Evolutionary conservation across 2,329 filamentous ascomycete species (phyloP).

Genomic region (Nigrospora oryzae): DNA sequence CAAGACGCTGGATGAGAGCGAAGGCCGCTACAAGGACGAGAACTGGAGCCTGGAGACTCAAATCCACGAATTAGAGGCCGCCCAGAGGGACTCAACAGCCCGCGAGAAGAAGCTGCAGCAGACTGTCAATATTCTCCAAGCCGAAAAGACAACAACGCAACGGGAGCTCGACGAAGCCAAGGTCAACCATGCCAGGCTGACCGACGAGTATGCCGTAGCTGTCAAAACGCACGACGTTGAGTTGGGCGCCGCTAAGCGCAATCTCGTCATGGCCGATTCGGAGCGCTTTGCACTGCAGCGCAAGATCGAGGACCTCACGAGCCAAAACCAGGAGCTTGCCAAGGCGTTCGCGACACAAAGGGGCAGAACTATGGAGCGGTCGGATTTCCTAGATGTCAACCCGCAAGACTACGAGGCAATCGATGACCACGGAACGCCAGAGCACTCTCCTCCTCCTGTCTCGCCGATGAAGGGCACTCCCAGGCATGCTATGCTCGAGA

Average conservation of each 20-base stretch:
- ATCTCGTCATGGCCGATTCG: constrained; percentile 66
- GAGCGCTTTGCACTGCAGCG: constrained; percentile 73
- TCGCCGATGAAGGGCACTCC: constrained; percentile 90
- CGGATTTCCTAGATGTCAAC: constrained; percentile 48
- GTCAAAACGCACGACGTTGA: constrained; percentile 87
- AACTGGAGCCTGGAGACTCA: constrained; percentile 97
- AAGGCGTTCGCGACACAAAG: constrained; percentile 71
- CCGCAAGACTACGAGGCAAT: constrained; percentile 58
- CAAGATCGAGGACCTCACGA: constrained; percentile 79
- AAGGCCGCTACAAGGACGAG: constrained; percentile 94
- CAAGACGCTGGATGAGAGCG: constrained; percentile 80
- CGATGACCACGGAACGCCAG: constrained; percentile 65
- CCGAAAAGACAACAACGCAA: constrained; percentile 71
- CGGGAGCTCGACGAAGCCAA: constrained; percentile 89
- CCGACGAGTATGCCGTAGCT: constrained; percentile 68
- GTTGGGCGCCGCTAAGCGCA: constrained; percentile 74
- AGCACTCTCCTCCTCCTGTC: constrained; percentile 73
- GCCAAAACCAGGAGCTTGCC: constrained; percentile 86
- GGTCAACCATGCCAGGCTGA: constrained; percentile 66
- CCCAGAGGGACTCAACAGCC: constrained; percentile 68
- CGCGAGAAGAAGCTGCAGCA: constrained; percentile 77
- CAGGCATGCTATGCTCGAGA: constrained; percentile 83
- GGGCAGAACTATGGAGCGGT: constrained; percentile 56
- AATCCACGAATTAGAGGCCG: constrained; percentile 71
- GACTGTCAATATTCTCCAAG: constrained; percentile 57